Evolutionary conservation across 208 protist genomes (phyloP).

Genomic region (Tritrichomonas musculus): DNA sequence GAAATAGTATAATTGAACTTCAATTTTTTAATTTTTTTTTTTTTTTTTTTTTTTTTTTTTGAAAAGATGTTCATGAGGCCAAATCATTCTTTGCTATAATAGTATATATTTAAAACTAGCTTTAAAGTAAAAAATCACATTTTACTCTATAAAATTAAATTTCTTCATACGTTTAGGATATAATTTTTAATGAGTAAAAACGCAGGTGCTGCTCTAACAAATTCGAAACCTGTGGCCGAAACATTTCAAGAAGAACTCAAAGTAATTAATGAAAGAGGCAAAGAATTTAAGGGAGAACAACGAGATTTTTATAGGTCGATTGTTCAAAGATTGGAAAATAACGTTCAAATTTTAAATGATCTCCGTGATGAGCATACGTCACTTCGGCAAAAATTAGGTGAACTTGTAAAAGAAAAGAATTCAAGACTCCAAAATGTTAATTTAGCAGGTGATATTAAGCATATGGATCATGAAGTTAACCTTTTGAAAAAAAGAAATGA

Average conservation of each 20-base stretch:
- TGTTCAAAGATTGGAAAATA: constrained; percentile 6
- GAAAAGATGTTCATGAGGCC: too few species aligned
- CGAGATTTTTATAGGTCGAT: neutral
- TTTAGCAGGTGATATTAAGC: neutral
- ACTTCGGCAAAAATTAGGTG: neutral
- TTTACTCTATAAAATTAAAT: too few species aligned
- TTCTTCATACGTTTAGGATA: too few species aligned
- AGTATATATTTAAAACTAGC: too few species aligned
- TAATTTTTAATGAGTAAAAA: too few species aligned
- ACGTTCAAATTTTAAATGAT: neutral
- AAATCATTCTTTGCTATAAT: too few species aligned
- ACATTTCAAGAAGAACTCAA: neutral
- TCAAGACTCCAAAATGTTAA: neutral
- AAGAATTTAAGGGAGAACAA: neutral
- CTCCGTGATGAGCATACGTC: neutral
- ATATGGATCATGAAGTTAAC: neutral
- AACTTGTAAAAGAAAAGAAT: neutral
- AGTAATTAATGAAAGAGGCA: neutral
- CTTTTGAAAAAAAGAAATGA: neutral
- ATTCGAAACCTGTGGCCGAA: neutral
- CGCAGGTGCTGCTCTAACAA: too few species aligned
- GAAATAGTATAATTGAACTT: too few species aligned
- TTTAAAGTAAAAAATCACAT: too few species aligned
- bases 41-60: too few species aligned
- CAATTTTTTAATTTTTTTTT: too few species aligned